These are phyloP conservation scores for Penicillium dipodomyicola DNA, from an alignment of 495 filamentous ascomycete species.

Conservation along the genomic window DNA sequence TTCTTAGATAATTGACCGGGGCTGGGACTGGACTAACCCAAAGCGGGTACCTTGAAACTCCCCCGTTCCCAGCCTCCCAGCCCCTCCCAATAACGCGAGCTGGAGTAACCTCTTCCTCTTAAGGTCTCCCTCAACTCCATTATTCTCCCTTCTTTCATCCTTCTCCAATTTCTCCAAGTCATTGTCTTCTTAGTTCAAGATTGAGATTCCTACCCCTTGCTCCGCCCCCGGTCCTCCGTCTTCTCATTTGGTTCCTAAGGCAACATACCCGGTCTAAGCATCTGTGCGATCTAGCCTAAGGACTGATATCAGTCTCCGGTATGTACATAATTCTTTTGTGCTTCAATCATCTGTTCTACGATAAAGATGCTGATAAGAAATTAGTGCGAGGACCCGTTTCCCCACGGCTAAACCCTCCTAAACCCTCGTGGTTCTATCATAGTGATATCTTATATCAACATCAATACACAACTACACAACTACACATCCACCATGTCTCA, in stretches of 20 bases:
- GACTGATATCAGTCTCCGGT: slow-evolving; percentile 24
- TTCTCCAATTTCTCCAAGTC: not conserved
- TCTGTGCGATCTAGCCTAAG: slow-evolving; percentile 4
- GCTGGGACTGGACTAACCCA: slow-evolving; percentile 27
- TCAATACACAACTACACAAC: slow-evolving; percentile 2
- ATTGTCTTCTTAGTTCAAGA: not conserved
- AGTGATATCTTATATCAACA: slow-evolving; percentile 10
- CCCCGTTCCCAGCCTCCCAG: slow-evolving; percentile 45
- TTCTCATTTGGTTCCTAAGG: slow-evolving; percentile 5
- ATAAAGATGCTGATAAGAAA: slow-evolving; percentile 16
- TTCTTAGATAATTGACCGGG: slow-evolving; percentile 27
- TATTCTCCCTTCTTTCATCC: slow-evolving; percentile 17
- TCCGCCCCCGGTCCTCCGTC: not conserved
- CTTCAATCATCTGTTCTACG: slow-evolving; percentile 8
- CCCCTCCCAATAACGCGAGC: slow-evolving; percentile 26
- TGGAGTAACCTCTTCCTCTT: slow-evolving; percentile 24
- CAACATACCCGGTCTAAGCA: slow-evolving; percentile 7
- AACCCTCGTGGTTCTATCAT: slow-evolving; percentile 15
- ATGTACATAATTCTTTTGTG: slow-evolving; percentile 28
- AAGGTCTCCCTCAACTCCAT: slow-evolving; percentile 22
- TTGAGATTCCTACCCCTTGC: not conserved
- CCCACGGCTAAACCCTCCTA: slow-evolving; percentile 18
- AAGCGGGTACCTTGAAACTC: slow-evolving; percentile 26
- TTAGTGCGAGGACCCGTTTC: slow-evolving; percentile 28
- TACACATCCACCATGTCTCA: slow-evolving; percentile 38